phyloP scores from a whole-genome alignment of 352 stramenopile genomes.

The Globisporangium polare region DNA sequence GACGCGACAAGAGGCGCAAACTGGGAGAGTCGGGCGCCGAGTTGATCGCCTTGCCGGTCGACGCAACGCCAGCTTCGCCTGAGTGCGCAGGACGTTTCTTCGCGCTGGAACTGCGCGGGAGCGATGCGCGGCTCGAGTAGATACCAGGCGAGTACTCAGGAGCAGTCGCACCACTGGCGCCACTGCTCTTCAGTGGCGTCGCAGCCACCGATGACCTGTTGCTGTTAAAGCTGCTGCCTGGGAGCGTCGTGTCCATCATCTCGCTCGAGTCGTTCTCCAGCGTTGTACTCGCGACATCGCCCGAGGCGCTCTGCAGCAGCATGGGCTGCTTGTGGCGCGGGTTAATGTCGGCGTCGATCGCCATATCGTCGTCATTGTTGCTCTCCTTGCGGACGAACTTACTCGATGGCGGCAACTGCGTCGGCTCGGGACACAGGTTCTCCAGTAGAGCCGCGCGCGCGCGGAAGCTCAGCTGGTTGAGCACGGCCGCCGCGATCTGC shows the following conservation, averaged over 20 bases:
- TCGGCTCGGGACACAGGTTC: constrained; percentile 66
- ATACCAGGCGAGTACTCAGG: constrained; percentile 61
- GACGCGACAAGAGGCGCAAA: constrained; percentile 31
- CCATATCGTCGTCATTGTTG: constrained; percentile 27
- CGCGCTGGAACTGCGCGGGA: constrained; percentile 30
- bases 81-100: constrained; percentile 23
- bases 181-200: constrained; percentile 5
- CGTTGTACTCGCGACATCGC: not conserved
- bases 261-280: not conserved
- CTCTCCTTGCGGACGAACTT: constrained; percentile 17
- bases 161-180: not conserved
- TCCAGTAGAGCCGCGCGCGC: constrained; percentile 54
- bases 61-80: constrained; percentile 6
- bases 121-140: constrained; percentile 51
- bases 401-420: not conserved
- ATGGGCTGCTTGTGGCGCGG: constrained; percentile 15
- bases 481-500: constrained; percentile 45
- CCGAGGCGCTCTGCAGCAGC: constrained; percentile 10
- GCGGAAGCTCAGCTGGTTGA: constrained; percentile 64
- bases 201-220: not conserved
- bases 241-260: constrained; percentile 4
- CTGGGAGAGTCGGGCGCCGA: constrained; percentile 31
- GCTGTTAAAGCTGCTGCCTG: not conserved
- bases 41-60: constrained; percentile 37
- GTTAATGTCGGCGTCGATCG: constrained; percentile 27